Base-by-base conservation (phyloP, 768 basidiomycete genomes). In the Psilocybe sp. region DNA sequence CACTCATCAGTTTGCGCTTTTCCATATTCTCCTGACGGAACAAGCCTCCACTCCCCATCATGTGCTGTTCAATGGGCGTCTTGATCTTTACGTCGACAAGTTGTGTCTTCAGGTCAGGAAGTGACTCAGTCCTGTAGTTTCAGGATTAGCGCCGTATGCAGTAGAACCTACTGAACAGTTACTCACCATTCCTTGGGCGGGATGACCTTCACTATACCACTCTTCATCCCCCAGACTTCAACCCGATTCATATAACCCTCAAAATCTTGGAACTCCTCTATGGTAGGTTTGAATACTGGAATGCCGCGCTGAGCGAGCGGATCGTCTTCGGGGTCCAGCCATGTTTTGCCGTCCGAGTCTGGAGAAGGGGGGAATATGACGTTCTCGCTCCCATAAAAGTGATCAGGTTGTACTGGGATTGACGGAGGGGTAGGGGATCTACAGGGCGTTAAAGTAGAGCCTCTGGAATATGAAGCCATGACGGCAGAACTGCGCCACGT, bases 191-290 rank as follows among this genome's bases (percentile, higher is more conserved):
- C 90, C 60, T 83, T 82, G 4, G 96, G 96, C 28, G 96, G 96
- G 52, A 99, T 88, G 54, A 99, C 82, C 70, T 99, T 99, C 53
- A 95, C 87, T 55, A 98, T 96, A 18, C 97, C 97, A 56, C 92
- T 93, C 50, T 76, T 76, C 63, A 76, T 80, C 1, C 97, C 97
- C 92, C 97, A 99, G 52, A 82, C 79, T 64, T 95, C 92, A 40
- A 98, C 78, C 52, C 70, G 81, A 55, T 81, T 85, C 80, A 97
- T 87, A 65, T 92, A 98, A 10, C 64, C 85, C 62, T 99, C 96
- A 66, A 98, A 98, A 68, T 94, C 90, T 53, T 75, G 65, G 59
- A 97, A 97, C 60, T 98, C 92, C 44, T 87, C 85, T 82, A 95
- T 87, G 1, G 88, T 83, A 8, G 97, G 97, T 64, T 84, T 88